A percentile compares a stretch with the other conserved stretches of the same genome.
These are phyloP conservation scores for Nissolia schottii DNA, from an alignment of 306 rosid species.

Conservation along the genomic window DNA sequence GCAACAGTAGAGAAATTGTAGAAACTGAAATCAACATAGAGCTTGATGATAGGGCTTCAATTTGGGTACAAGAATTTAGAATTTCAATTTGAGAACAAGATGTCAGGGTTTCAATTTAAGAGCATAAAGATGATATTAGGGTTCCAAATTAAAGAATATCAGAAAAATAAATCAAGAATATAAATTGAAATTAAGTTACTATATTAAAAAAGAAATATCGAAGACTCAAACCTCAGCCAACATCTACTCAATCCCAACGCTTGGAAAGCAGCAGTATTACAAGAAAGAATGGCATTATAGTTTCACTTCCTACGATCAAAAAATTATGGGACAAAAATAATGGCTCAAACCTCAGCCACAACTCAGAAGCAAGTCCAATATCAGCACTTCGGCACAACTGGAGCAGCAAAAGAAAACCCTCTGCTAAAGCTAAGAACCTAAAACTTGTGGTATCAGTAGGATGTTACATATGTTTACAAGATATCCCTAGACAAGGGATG, in stretches of 20 bases:
- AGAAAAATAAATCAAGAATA: not conserved
- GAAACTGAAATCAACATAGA: too few species aligned
- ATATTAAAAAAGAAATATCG: slow-evolving; percentile 2
- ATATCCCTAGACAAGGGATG: slow-evolving; percentile 22
- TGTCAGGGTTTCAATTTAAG: too few species aligned
- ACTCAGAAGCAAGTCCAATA: slow-evolving; percentile 36
- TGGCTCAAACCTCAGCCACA: slow-evolving; percentile 42
- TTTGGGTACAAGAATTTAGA: too few species aligned
- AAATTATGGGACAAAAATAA: slow-evolving; percentile 42
- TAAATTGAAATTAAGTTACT: not conserved
- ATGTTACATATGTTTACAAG: slow-evolving; percentile 52
- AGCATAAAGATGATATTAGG: too few species aligned
- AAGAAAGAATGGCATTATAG: slow-evolving; percentile 33
- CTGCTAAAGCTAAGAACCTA: slow-evolving; percentile 48
- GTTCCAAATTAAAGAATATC: not conserved
- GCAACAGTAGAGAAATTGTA: too few species aligned
- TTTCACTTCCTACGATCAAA: slow-evolving; percentile 34
- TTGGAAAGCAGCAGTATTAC: slow-evolving; percentile 13
- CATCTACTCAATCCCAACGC: not conserved
- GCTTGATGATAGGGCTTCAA: too few species aligned
- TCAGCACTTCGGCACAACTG: slow-evolving; percentile 31
- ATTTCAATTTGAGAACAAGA: too few species aligned
- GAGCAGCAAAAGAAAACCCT: slow-evolving; percentile 33
- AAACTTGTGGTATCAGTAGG: slow-evolving; percentile 32
- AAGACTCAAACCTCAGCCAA: slow-evolving; percentile 2